A percentile compares a stretch with the other conserved stretches of the same genome.
Evolutionary conservation across 23 red algal species (phyloP).

Genomic region (Gracilaria domingensis): DNA sequence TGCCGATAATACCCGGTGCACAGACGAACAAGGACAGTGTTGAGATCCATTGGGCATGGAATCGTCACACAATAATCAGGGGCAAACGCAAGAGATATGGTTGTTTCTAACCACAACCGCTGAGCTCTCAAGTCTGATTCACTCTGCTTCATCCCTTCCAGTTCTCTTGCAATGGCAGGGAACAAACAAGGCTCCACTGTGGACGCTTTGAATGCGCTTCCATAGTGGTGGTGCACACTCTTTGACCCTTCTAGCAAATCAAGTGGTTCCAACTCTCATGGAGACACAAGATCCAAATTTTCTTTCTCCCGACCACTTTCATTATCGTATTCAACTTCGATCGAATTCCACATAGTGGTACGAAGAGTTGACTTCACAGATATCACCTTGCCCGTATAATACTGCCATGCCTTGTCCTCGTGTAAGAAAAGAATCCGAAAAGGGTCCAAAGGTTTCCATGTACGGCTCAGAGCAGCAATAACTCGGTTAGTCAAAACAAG

Average conservation of each 20-base stretch:
- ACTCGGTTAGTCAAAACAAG: slow-evolving; percentile 80
- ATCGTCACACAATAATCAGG: slow-evolving; percentile 59
- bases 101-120: slow-evolving; percentile 66
- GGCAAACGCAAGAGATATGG: slow-evolving; percentile 39
- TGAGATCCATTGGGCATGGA: slow-evolving; percentile 76
- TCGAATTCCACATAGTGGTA: slow-evolving; percentile 69
- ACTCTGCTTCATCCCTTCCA: slow-evolving; percentile 48
- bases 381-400: slow-evolving; percentile 70
- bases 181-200: slow-evolving; percentile 61
- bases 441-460: slow-evolving; percentile 75
- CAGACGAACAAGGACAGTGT: slow-evolving; percentile 62
- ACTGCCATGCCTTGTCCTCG: slow-evolving; percentile 71
- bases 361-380: slow-evolving; percentile 38
- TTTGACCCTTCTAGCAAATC: slow-evolving; percentile 18
- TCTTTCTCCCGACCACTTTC: slow-evolving; percentile 69
- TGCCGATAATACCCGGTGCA: slow-evolving; percentile 76
- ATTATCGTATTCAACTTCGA: slow-evolving; percentile 84
- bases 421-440: slow-evolving; percentile 91
- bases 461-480: slow-evolving; percentile 33
- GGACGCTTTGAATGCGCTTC: slow-evolving; percentile 3
- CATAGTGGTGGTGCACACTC: not conserved
- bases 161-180: slow-evolving; percentile 47
- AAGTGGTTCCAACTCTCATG: slow-evolving; percentile 79
- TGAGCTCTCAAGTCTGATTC: slow-evolving; percentile 59
- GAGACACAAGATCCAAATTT: slow-evolving; percentile 59